Conservation (phyloP, 179 eudicot species). For the Pouteria campechiana region DNA sequence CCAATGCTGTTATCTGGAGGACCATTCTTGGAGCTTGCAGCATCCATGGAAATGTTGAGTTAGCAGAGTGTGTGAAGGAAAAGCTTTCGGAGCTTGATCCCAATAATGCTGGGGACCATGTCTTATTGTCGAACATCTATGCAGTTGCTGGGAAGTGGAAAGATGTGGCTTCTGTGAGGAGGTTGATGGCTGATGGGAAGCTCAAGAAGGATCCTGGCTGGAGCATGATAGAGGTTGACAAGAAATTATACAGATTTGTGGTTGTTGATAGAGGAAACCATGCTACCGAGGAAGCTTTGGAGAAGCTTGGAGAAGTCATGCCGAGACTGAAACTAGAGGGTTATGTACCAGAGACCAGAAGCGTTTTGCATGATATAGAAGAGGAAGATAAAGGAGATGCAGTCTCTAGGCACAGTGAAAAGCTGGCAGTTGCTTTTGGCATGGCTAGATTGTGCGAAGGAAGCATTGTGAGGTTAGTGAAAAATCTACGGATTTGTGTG, state of each 20-base stretch:
- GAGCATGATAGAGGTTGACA: constrained; percentile 68
- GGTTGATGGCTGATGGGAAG: constrained; percentile 30
- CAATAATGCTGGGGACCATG: constrained; percentile 39
- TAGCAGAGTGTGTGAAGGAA: constrained; percentile 41
- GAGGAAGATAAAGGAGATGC: constrained; percentile 49
- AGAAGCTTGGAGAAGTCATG: constrained; percentile 50
- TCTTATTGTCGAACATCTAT: constrained; percentile 44
- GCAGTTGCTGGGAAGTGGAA: constrained; percentile 58
- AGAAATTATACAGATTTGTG: constrained; percentile 37
- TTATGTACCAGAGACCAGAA: constrained; percentile 37
- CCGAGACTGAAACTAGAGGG: constrained; percentile 39
- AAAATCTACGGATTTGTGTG: constrained; percentile 51
- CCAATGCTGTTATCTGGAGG: constrained; percentile 45
- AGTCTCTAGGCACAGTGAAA: constrained; percentile 39
- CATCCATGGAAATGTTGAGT: constrained; percentile 30
- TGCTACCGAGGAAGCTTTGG: constrained; percentile 28
- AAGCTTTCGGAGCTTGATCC: constrained; percentile 49
- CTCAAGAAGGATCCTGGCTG: constrained; percentile 53
- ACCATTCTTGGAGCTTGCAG: constrained; percentile 69
- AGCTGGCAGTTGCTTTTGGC: constrained; percentile 53
- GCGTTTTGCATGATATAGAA: constrained; percentile 50
- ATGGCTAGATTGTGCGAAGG: constrained; percentile 27
- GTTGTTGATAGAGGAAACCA: constrained; percentile 37
- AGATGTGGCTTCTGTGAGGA: constrained; percentile 34
- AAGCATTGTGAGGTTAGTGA: constrained; percentile 34